Percentiles rank a stretch among this genome's conserved stretches.
phyloP scores from a whole-genome alignment of 176 grass and related monocot species.

The Oryza coarctata region DNA sequence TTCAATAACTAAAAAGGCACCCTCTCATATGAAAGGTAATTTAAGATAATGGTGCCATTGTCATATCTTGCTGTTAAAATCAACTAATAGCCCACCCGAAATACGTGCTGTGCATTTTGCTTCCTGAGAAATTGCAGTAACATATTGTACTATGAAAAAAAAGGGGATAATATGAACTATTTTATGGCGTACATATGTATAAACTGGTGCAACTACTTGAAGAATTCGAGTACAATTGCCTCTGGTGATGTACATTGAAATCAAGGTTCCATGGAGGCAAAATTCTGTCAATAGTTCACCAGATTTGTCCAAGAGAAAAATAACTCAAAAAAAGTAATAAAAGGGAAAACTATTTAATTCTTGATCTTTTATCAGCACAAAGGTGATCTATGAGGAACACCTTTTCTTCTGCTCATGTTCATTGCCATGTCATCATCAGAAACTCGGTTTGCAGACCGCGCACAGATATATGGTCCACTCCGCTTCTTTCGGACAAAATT shows the following conservation, averaged over 20 bases:
- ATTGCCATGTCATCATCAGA: slow-evolving; percentile 72
- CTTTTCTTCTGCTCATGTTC: slow-evolving; percentile 96
- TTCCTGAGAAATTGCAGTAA: slow-evolving; percentile 25
- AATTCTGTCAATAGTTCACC: slow-evolving; percentile 55
- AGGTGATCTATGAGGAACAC: slow-evolving; percentile 87
- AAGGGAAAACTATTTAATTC: slow-evolving; percentile 26
- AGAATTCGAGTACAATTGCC: slow-evolving; percentile 64
- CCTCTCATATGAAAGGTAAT: background rate
- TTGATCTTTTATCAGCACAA: slow-evolving; percentile 69
- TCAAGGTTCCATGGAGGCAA: slow-evolving; percentile 53
- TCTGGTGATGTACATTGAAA: slow-evolving; percentile 65
- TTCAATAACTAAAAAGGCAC: slow-evolving; percentile 33
- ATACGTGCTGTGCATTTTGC: slow-evolving; percentile 17
- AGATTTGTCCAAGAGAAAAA: slow-evolving; percentile 47
- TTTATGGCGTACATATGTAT: slow-evolving; percentile 56
- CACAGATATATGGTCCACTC: slow-evolving; percentile 68
- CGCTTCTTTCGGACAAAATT: slow-evolving; percentile 68
- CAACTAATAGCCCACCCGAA: slow-evolving; percentile 22
- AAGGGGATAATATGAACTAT: slow-evolving; percentile 44
- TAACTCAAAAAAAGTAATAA: slow-evolving; percentile 31
- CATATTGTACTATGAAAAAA: background rate
- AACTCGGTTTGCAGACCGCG: slow-evolving; percentile 62
- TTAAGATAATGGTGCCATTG: slow-evolving; percentile 16
- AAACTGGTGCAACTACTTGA: slow-evolving; percentile 47
- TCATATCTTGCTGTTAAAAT: slow-evolving; percentile 30